These are phyloP conservation scores for Coemansia sp. DNA, from an alignment of 192 early-diverging fungal genomes.

Conservation along the genomic window DNA sequence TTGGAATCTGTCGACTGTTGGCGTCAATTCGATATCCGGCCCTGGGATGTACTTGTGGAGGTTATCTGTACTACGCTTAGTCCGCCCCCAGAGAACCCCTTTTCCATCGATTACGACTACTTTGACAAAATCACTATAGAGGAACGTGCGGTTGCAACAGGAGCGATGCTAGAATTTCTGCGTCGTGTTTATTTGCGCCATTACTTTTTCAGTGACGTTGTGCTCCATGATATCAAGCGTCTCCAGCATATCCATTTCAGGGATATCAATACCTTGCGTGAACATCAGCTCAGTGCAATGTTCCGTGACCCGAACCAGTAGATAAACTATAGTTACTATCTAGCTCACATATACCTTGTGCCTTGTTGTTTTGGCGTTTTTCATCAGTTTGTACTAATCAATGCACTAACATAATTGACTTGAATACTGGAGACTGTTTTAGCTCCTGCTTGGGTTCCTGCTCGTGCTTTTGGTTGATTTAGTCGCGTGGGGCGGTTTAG, in stretches of 20 bases:
- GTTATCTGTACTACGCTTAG: slow-evolving; percentile 59
- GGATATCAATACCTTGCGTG: slow-evolving; percentile 39
- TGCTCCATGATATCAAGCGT: slow-evolving; percentile 38
- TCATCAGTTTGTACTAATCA: too few species aligned
- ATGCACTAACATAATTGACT: too few species aligned
- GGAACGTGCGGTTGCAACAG: slow-evolving; percentile 63
- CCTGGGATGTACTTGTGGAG: slow-evolving; percentile 71
- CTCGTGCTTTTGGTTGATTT: too few species aligned
- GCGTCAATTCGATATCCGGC: slow-evolving; percentile 61
- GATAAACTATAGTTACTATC: not conserved
- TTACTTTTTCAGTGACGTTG: slow-evolving; percentile 55
- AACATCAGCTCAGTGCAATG: slow-evolving; percentile 25
- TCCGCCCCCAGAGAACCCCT: slow-evolving; percentile 65
- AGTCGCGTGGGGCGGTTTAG: too few species aligned
- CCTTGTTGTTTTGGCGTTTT: too few species aligned
- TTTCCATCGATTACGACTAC: slow-evolving; percentile 61
- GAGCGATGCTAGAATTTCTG: slow-evolving; percentile 68
- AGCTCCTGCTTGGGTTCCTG: too few species aligned
- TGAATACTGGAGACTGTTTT: too few species aligned
- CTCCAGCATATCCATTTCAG: slow-evolving; percentile 46
- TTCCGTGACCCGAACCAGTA: slow-evolving; percentile 14
- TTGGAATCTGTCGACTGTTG: slow-evolving; percentile 66
- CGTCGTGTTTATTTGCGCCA: slow-evolving; percentile 59
- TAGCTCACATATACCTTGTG: too few species aligned
- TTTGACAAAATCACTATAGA: slow-evolving; percentile 64